Conservation (phyloP, 2,329 filamentous ascomycete species). For the Colletotrichum abscissum region DNA sequence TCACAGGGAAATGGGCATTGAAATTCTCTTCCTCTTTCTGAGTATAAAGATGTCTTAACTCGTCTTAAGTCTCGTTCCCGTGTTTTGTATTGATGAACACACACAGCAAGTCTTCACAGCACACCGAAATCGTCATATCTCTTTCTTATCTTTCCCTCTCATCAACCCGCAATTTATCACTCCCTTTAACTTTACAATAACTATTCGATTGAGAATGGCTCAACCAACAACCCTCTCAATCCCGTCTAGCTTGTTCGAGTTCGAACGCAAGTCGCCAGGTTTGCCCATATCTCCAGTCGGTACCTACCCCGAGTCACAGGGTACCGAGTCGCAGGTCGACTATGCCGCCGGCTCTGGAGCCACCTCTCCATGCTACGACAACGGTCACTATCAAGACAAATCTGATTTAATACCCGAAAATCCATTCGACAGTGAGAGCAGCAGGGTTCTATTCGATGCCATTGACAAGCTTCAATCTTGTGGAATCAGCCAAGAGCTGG, state of each 20-base stretch:
- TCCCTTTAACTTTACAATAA: neutral
- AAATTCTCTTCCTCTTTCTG: neutral
- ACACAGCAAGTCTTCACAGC: neutral
- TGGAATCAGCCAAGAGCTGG: conserved; percentile 43
- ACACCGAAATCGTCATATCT: neutral
- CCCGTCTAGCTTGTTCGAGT: neutral
- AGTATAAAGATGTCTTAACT: neutral
- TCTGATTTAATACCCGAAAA: conserved; percentile 36
- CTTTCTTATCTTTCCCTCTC: neutral
- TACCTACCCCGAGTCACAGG: neutral
- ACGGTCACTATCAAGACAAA: neutral
- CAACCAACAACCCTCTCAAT: neutral
- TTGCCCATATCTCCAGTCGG: neutral
- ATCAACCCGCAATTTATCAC: neutral
- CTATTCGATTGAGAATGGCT: neutral
- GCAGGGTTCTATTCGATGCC: conserved; percentile 48
- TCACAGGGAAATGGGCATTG: neutral
- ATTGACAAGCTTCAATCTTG: conserved; percentile 49
- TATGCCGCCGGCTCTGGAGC: neutral
- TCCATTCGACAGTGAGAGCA: conserved; percentile 48
- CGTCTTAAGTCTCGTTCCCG: neutral
- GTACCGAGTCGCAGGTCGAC: neutral
- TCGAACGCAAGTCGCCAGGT: neutral
- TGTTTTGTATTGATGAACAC: neutral
- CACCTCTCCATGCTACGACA: neutral